Conservation (phyloP, 2,329 filamentous ascomycete genomes). For the Paramyrothecium roridum region DNA sequence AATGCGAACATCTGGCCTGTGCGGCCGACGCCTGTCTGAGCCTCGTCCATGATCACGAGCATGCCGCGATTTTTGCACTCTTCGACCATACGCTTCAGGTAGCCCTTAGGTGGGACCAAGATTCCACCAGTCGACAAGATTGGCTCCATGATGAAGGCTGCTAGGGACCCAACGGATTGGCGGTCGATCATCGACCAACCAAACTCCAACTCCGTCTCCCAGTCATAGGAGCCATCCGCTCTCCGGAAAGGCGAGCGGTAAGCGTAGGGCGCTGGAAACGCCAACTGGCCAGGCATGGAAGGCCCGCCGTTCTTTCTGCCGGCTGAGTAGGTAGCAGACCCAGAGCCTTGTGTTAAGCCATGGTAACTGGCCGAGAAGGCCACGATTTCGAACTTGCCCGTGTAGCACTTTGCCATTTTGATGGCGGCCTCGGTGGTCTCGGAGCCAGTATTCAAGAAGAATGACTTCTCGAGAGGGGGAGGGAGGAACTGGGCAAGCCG, state of each 20-base stretch:
- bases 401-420: conserved; percentile 60
- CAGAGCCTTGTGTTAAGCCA: conserved; percentile 53
- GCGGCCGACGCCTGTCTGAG: conserved; percentile 56
- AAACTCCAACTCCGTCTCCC: conserved; percentile 61
- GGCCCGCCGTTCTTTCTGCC: conserved; percentile 44
- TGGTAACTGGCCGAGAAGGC: conserved; percentile 57
- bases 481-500: conserved; percentile 45
- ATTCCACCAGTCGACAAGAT: conserved; percentile 58
- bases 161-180: conserved; percentile 56
- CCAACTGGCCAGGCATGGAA: conserved; percentile 52
- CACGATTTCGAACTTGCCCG: conserved; percentile 62
- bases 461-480: conserved; percentile 44
- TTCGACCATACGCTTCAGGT: conserved; percentile 46
- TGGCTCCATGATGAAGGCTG: conserved; percentile 60
- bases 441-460: conserved; percentile 54
- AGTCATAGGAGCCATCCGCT: conserved; percentile 59
- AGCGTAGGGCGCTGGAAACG: conserved; percentile 56
- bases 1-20: conserved; percentile 58
- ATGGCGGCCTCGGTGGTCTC: conserved; percentile 59
- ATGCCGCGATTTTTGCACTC: conserved; percentile 53
- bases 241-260: conserved; percentile 61
- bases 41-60: conserved; percentile 58
- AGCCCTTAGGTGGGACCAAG: conserved; percentile 50
- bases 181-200: conserved; percentile 59
- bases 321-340: conserved; percentile 50